Conservation (phyloP, 768 basidiomycete species). For the Galerina marginata region DNA sequence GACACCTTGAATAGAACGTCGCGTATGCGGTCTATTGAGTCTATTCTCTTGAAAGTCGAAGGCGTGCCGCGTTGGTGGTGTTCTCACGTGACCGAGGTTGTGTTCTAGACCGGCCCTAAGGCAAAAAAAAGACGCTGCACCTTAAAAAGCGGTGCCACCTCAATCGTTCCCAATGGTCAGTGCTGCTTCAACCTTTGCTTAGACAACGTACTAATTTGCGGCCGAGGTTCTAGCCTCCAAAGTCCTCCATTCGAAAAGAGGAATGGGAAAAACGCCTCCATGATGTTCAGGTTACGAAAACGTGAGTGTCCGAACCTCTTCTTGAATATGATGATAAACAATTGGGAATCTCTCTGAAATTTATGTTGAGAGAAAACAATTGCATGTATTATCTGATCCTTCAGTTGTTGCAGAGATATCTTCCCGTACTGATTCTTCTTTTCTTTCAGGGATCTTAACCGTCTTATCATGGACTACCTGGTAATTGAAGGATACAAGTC, state of each 20-base stretch:
- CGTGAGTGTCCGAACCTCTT: conserved; percentile 64
- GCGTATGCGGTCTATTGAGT: no score
- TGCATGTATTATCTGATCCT: conserved; percentile 90
- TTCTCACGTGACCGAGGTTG: conserved; percentile 18
- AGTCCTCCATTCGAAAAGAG: conserved; percentile 68
- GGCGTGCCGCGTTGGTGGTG: no score
- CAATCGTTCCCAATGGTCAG: conserved; percentile 40
- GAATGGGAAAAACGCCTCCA: conserved; percentile 89
- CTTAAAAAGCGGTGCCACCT: conserved; percentile 33
- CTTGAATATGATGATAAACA: conserved; percentile 63
- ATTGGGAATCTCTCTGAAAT: conserved; percentile 99
- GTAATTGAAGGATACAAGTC: conserved; percentile 97
- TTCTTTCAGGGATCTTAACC: conserved; percentile 82
- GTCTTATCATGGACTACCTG: conserved; percentile 95
- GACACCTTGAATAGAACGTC: no score
- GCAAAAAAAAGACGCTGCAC: conserved; percentile 9
- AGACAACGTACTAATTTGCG: conserved; percentile 12
- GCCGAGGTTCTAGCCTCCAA: conserved; percentile 45
- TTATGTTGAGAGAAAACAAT: conserved; percentile 68
- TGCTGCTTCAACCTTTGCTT: conserved; percentile 17
- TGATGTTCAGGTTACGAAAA: conserved; percentile 83
- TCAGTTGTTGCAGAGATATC: conserved; percentile 25
- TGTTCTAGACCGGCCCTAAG: conserved; percentile 40
- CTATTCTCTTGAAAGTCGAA: no score
- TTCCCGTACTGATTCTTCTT: conserved; percentile 24